Evolutionary conservation across 768 basidiomycete species (phyloP), one percentile per base, ranked within the genome.

Genomic region (Xerocomus potaroensis): DNA sequence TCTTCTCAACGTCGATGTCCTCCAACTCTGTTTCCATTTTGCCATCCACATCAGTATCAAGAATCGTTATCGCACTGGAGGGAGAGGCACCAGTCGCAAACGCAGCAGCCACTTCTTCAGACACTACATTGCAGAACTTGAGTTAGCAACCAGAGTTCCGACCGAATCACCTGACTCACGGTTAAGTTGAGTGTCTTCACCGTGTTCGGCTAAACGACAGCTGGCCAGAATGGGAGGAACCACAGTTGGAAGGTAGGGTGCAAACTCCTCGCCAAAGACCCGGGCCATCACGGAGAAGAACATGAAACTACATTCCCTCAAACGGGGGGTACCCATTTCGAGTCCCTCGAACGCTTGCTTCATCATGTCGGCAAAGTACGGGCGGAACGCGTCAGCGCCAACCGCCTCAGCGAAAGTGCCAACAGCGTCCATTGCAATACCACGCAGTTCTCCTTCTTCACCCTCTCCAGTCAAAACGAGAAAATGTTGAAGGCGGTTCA

Each of bases 281-380:
- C 87, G 80, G n/a, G 93, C 89, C 88, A 99, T 94, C 53, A 95
- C 92, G 46, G 93, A 91, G 59, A 98, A 98, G 81, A 97, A 97
- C 55, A 99, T 72, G 82, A 96, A 98, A 60, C 86, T 89, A 69
- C 93, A 96, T 66, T 99, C 96, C 59, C 89, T 78, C 50, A 98
- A 74, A 50, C 93, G 78, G 3, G 91, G 83, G 54, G 86, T 89
- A 46, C 89, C 89, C 69, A 91, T 80, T 51, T 86, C 81, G 47
- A 93, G 80, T 37, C 90, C 93, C 53, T 87, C 79, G 76, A 97
- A 93, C 3, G 94, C 92, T 55, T 89, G 85, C 63, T 83, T 81
- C 96, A 99, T 98, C 78, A 95, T 81, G 47, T 91, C 84, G n/a
- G 83, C 76, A 75, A 95, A 96, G 79, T 87, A 98, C 15, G 93